Percentiles rank a stretch among this genome's conserved stretches.
Evolutionary conservation across 2,329 filamentous ascomycete genomes (phyloP).

Genomic region (Sphaerulina vaccinii): DNA sequence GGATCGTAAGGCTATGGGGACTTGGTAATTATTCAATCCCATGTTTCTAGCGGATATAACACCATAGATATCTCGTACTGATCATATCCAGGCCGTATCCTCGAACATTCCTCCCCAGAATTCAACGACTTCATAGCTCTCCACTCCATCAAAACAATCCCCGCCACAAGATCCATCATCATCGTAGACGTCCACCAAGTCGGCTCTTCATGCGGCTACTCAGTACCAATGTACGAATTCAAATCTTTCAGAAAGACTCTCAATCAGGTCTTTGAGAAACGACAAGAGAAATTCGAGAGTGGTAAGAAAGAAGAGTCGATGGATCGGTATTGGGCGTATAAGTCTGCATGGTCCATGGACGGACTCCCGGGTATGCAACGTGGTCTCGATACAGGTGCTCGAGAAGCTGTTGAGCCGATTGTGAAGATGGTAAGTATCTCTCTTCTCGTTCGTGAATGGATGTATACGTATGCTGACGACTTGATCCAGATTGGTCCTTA

Average conservation of each 20-base stretch:
- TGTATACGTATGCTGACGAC: neutral
- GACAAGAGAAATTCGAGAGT: constrained; percentile 36
- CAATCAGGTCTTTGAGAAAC: constrained; percentile 45
- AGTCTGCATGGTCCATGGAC: constrained; percentile 45
- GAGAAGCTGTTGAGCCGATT: constrained; percentile 41
- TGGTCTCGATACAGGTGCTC: constrained; percentile 39
- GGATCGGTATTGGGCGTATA: constrained; percentile 42
- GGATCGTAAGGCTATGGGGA: constrained; percentile 47
- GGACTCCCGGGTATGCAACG: constrained; percentile 46
- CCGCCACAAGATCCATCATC: constrained; percentile 43
- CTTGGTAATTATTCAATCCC: constrained; percentile 27
- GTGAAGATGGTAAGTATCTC: constrained; percentile 42
- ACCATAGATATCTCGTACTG: neutral
- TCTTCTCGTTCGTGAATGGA: neutral
- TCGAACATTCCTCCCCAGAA: constrained; percentile 40
- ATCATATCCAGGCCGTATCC: constrained; percentile 25
- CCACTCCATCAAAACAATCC: constrained; percentile 39
- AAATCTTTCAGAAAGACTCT: constrained; percentile 41
- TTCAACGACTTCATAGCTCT: constrained; percentile 38
- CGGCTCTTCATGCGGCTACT: constrained; percentile 44
- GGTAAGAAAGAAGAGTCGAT: constrained; percentile 44
- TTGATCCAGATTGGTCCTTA: constrained; percentile 17
- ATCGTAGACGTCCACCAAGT: constrained; percentile 47
- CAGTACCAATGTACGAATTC: constrained; percentile 47
- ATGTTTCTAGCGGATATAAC: no score